Evolutionary conservation across 2,329 filamentous ascomycete species (phyloP), one percentile per base, ranked within the genome.

Genomic region (Neophaeococcomyces aloes): DNA sequence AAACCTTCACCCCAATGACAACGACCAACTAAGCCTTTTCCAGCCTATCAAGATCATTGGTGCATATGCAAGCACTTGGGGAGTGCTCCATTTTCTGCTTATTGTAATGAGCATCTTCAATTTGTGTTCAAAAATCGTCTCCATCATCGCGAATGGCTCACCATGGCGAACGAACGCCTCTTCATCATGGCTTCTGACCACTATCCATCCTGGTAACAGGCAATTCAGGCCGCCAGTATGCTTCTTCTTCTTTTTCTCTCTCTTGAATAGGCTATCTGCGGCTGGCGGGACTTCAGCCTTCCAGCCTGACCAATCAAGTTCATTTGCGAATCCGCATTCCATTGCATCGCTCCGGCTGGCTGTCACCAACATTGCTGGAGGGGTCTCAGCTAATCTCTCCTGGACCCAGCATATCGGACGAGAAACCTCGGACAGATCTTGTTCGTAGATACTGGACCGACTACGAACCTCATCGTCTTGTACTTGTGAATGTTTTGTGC

Each of bases 301-400:
- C 39, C 39, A 42, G 39, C 39, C 39, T 34, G 27, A 31, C 39
- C 39, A 42, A 42, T 42, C 39, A 42, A 11, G 3, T 8, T 32
- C 18, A 15, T 11, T 15, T 27, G 10, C 23, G 27, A 39, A 31
- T 39, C 37, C 37, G 31, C 39, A 42, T 31, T 42, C 30, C 39
- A 15, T 13, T 15, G 23, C 25, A 35, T 21, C 8, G 23, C 30
- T 15, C 29, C 38, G 38, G 27, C 38, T 34, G 30, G 30, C 38
- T 42, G 29, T 17, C 11, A 11, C 10, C 17, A 23, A 14, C 29
- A 42, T 27, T 32, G 17, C 19, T 30, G 4, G 39, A 35, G 30
- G 39, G 39, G 19, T 35, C 19, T 8, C 13, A 17, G 30, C 27
- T 29, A 18, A 19, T 42, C 18, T 42, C 39, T 35, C 39, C 39